A percentile compares a stretch with the other conserved stretches of the same genome.
Evolutionary conservation across 2,329 filamentous ascomycete species (phyloP).

Genomic region (Hymenotorrendiella dingleyae): DNA sequence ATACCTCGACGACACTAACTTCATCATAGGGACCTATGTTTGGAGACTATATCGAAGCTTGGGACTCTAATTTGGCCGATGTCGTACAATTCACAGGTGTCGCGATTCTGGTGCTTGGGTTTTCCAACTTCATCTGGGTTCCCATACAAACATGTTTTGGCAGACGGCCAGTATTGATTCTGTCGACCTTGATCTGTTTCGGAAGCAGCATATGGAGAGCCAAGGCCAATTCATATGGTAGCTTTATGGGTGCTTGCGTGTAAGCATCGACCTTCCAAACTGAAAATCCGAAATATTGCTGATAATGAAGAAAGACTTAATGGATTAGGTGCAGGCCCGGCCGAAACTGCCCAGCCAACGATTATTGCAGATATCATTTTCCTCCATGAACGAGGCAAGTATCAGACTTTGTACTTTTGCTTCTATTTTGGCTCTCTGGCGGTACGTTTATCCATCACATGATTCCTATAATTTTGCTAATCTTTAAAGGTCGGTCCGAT

Average conservation of each 20-base stretch:
- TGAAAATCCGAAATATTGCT: not conserved
- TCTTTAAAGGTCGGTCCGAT: conserved; percentile 43
- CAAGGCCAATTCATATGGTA: conserved; percentile 48
- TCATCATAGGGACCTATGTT: conserved; percentile 45
- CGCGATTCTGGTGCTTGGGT: conserved; percentile 41
- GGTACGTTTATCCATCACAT: too few relatives aligned
- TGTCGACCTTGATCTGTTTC: conserved; percentile 39
- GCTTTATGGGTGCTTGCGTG: conserved; percentile 58
- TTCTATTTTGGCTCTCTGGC: conserved; percentile 58
- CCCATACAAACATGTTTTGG: conserved; percentile 42
- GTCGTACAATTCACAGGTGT: conserved; percentile 46
- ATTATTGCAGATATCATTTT: conserved; percentile 62
- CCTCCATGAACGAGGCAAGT: conserved; percentile 57
- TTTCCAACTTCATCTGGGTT: conserved; percentile 48
- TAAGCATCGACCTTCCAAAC: conserved; percentile 10
- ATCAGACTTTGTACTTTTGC: conserved; percentile 47
- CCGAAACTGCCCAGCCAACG: conserved; percentile 55
- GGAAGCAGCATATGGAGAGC: conserved; percentile 46
- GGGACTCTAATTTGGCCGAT: conserved; percentile 44
- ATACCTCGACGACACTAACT: not conserved
- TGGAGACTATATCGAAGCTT: conserved; percentile 48
- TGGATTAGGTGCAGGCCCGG: conserved; percentile 55
- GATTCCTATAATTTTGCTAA: too few relatives aligned
- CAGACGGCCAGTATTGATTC: conserved; percentile 42
- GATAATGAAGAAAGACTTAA: conserved; percentile 41